Conservation (phyloP, 768 basidiomycete species). For the Hericium erinaceus region DNA sequence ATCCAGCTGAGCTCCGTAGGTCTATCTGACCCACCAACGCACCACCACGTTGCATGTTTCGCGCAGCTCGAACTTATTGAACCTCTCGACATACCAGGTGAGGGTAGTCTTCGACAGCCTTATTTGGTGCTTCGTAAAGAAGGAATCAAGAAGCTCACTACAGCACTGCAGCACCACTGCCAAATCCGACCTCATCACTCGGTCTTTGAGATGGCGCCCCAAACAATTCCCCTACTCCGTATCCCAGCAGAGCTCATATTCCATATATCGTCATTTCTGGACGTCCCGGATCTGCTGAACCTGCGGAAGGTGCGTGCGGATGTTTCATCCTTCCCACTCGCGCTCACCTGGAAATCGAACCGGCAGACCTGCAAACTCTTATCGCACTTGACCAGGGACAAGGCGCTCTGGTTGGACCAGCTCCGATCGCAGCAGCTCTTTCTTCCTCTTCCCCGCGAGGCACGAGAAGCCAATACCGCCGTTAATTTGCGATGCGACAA, state of each 20-base stretch:
- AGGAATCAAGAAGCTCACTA: not conserved
- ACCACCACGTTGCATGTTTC: no score
- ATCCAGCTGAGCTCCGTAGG: no score
- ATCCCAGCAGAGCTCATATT: conserved; percentile 1
- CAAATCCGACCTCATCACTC: not conserved
- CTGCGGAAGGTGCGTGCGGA: not conserved
- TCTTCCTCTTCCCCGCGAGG: not conserved
- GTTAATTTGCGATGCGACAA: not conserved
- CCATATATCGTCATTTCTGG: not conserved
- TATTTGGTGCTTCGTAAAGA: no score
- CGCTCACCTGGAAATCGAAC: no score
- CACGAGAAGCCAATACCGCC: not conserved
- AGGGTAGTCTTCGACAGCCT: no score
- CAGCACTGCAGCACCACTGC: not conserved
- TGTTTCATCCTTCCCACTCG: no score
- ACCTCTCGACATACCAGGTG: no score
- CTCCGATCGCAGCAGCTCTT: not conserved
- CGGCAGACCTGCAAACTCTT: not conserved
- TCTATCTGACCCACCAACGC: no score
- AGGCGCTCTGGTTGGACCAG: not conserved
- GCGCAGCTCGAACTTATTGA: no score
- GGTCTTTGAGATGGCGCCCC: not conserved
- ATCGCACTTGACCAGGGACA: not conserved
- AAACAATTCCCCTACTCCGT: not conserved
- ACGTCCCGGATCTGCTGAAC: not conserved